Evolutionary conservation across 1,284 basidiomycete species (phyloP).

Genomic region (Bjerkandera adusta): DNA sequence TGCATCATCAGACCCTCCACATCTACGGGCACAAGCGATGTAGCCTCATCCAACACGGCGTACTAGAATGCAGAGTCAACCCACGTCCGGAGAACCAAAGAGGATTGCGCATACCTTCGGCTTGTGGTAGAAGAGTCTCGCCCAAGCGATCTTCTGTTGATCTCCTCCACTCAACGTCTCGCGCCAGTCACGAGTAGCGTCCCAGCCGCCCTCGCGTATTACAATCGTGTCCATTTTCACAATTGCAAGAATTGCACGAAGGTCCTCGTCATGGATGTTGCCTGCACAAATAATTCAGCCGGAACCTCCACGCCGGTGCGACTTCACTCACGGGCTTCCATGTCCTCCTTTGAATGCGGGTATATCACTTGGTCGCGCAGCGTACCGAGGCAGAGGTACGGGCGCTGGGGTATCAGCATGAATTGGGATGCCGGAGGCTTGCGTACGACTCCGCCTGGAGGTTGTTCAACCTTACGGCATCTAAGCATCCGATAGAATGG

Average conservation of each 20-base stretch:
- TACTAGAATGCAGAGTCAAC: conserved; percentile 52
- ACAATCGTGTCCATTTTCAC: conserved; percentile 90
- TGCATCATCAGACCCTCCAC: conserved; percentile 97
- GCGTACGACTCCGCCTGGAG: conserved; percentile 78
- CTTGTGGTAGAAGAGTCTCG: conserved; percentile 91
- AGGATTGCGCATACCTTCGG: conserved; percentile 64
- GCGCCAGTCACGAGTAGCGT: conserved; percentile 86
- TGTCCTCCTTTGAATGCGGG: conserved; percentile 80
- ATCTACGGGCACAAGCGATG: conserved; percentile 89
- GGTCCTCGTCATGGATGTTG: conserved; percentile 74
- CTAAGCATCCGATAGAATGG: neutral
- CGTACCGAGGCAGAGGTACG: conserved; percentile 91
- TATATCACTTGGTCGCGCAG: conserved; percentile 91
- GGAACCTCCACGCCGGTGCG: neutral
- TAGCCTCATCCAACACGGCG: conserved; percentile 96
- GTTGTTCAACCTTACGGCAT: neutral
- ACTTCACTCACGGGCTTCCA: conserved; percentile 60
- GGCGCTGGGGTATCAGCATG: conserved; percentile 94
- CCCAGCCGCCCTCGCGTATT: conserved; percentile 97
- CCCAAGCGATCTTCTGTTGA: conserved; percentile 95
- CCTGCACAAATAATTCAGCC: conserved; percentile 33
- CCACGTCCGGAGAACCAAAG: neutral
- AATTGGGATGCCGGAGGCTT: conserved; percentile 91
- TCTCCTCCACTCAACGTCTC: conserved; percentile 89
- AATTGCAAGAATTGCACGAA: conserved; percentile 71